A percentile compares a stretch with the other conserved stretches of the same genome.
Evolutionary conservation across 108 stramenopile species (phyloP).

Genomic region (Nannochloropsis granulata): DNA sequence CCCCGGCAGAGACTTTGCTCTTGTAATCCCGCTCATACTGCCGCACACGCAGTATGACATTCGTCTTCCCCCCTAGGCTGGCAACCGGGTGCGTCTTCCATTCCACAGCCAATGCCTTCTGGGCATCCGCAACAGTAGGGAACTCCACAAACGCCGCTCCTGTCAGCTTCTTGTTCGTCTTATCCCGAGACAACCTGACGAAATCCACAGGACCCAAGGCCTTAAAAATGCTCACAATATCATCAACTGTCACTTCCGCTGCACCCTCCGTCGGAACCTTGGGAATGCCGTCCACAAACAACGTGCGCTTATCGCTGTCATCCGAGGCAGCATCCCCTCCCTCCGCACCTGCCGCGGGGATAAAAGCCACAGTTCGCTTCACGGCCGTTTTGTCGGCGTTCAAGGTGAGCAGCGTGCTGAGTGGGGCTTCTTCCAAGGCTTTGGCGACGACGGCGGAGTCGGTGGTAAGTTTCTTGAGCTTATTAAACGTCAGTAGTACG

Average conservation of each 20-base stretch:
- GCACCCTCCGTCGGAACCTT: neutral
- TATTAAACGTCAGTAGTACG: neutral
- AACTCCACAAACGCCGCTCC: slow-evolving; percentile 9
- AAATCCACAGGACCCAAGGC: neutral
- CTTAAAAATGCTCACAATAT: neutral
- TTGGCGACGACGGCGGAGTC: neutral
- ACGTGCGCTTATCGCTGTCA: neutral
- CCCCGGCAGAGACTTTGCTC: neutral
- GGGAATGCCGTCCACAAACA: neutral
- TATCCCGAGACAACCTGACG: neutral
- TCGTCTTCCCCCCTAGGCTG: neutral
- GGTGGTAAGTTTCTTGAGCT: neutral
- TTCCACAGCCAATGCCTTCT: neutral
- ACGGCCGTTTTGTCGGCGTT: neutral
- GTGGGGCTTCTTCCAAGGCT: neutral
- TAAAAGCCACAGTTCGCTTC: neutral
- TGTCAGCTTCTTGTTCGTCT: neutral
- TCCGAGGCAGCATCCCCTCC: neutral
- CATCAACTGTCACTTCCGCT: neutral
- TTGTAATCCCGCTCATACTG: neutral
- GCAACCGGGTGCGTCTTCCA: neutral
- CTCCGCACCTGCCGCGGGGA: neutral
- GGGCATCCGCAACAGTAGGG: neutral
- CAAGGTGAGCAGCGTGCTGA: neutral
- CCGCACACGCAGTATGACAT: neutral